Conservation (phyloP, 805 yeast genomes). For the Schizosaccharomyces cryophilus region DNA sequence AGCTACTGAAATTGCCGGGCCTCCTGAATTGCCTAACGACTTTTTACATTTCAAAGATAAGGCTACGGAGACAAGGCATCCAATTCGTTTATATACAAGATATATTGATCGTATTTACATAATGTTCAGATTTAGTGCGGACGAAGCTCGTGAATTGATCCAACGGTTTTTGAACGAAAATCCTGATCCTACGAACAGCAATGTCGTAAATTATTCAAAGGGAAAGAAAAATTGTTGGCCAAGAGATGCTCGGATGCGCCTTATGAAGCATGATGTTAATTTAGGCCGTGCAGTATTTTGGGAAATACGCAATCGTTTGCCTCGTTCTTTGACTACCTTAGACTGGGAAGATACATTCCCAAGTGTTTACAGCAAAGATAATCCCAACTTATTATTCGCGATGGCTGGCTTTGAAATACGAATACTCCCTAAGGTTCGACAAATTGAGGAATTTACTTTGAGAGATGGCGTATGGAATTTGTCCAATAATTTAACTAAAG, state of each 20-base stretch:
- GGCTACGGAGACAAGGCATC: slow-evolving; percentile 39
- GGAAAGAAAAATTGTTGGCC: slow-evolving; percentile 91
- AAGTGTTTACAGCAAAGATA: slow-evolving; percentile 73
- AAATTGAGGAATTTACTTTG: slow-evolving; percentile 22
- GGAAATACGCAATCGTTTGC: slow-evolving; percentile 66
- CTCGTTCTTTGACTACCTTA: slow-evolving; percentile 43
- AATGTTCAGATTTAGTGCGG: slow-evolving; percentile 46
- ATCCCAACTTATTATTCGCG: slow-evolving; percentile 65
- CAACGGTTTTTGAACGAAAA: slow-evolving; percentile 58
- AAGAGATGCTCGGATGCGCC: slow-evolving; percentile 65
- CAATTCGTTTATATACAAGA: slow-evolving; percentile 59
- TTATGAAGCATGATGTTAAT: slow-evolving; percentile 76
- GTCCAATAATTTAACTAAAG: slow-evolving; percentile 42
- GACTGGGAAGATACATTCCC: slow-evolving; percentile 63
- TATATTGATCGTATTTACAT: slow-evolving; percentile 64
- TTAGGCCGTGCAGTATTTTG: slow-evolving; percentile 79
- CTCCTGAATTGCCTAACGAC: slow-evolving; percentile 38
- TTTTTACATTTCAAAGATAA: slow-evolving; percentile 43
- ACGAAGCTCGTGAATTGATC: slow-evolving; percentile 50
- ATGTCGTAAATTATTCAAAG: slow-evolving; percentile 42
- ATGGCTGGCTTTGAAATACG: slow-evolving; percentile 93
- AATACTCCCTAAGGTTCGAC: slow-evolving; percentile 50
- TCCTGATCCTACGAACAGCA: slow-evolving; percentile 82
- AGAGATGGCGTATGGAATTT: slow-evolving; percentile 85
- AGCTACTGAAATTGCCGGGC: slow-evolving; percentile 70